Conservation (phyloP, 495 filamentous ascomycete species). For the Rusavskia elegans region DNA sequence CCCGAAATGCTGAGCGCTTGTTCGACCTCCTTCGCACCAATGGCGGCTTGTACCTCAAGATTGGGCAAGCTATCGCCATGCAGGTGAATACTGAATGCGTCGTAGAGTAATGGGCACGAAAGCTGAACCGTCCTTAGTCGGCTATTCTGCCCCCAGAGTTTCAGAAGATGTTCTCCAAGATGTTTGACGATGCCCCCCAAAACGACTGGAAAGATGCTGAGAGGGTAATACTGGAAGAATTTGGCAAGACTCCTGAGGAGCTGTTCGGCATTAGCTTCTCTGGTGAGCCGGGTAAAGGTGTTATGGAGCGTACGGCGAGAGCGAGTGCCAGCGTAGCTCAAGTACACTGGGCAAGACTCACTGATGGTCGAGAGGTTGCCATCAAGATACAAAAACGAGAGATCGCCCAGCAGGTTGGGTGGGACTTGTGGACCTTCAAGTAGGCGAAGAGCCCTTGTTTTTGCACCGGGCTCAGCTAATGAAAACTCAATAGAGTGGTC, state of each 20-base stretch:
- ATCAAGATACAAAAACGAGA: constrained; percentile 95
- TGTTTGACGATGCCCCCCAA: constrained; percentile 98
- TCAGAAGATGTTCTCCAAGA: constrained; percentile 81
- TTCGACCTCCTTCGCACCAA: constrained; percentile 67
- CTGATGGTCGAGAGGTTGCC: constrained; percentile 77
- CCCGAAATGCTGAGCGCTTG: constrained; percentile 64
- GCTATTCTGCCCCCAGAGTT: constrained; percentile 86
- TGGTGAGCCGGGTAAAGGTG: constrained; percentile 46
- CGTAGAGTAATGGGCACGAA: not conserved
- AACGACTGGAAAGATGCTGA: constrained; percentile 84
- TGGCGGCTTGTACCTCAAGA: constrained; percentile 92
- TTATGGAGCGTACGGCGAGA: constrained; percentile 76
- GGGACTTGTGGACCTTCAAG: constrained; percentile 95
- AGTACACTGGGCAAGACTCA: constrained; percentile 81
- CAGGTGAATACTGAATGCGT: constrained; percentile 25
- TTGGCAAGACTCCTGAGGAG: constrained; percentile 66
- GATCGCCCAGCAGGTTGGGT: constrained; percentile 73
- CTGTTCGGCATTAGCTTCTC: constrained; percentile 76
- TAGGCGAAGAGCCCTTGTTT: constrained; percentile 19
- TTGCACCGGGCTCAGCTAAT: constrained; percentile 3
- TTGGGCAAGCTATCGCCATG: constrained; percentile 97
- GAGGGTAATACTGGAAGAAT: constrained; percentile 74
- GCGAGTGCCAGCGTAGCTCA: constrained; percentile 90
- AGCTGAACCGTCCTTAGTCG: constrained; percentile 22
- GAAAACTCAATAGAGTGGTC: constrained; percentile 38